phyloP scores from a whole-genome alignment of 352 stramenopile species.

The Phytophthora uliginosa region DNA sequence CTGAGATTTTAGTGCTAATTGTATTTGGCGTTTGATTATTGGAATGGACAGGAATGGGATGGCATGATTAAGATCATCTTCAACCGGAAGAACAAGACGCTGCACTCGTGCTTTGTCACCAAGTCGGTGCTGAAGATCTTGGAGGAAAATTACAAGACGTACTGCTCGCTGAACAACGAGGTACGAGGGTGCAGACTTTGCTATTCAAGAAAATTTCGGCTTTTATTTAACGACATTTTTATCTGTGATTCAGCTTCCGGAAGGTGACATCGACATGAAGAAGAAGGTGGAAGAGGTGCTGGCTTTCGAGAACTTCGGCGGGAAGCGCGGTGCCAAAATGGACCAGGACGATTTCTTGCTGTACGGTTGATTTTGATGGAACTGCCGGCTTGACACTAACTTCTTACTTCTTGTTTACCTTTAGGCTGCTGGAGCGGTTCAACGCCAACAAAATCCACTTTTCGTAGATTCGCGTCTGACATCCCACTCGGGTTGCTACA shows the following conservation, averaged over 20 bases:
- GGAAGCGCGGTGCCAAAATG: conserved; percentile 97
- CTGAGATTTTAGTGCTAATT: conserved; percentile 9
- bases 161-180: conserved; percentile 93
- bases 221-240: neutral
- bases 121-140: conserved; percentile 97
- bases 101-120: conserved; percentile 97
- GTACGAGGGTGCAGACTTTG: conserved; percentile 21
- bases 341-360: conserved; percentile 99
- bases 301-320: conserved; percentile 82
- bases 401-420: neutral
- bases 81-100: conserved; percentile 99
- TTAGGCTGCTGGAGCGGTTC: conserved; percentile 95
- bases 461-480: conserved; percentile 57
- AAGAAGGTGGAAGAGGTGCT: conserved; percentile 95
- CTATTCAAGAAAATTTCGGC: neutral
- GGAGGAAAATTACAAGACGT: conserved; percentile 97
- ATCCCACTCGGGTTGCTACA: conserved; percentile 1
- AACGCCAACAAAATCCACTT: conserved; percentile 98
- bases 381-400: neutral
- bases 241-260: conserved; percentile 55
- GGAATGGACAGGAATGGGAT: conserved; percentile 96
- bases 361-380: conserved; percentile 39
- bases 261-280: conserved; percentile 92
- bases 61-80: conserved; percentile 99
- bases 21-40: neutral